A percentile compares a stretch with the other conserved stretches of the same genome.
Conservation (phyloP, 163 green algal species). For the Scenedesmus sp. region DNA sequence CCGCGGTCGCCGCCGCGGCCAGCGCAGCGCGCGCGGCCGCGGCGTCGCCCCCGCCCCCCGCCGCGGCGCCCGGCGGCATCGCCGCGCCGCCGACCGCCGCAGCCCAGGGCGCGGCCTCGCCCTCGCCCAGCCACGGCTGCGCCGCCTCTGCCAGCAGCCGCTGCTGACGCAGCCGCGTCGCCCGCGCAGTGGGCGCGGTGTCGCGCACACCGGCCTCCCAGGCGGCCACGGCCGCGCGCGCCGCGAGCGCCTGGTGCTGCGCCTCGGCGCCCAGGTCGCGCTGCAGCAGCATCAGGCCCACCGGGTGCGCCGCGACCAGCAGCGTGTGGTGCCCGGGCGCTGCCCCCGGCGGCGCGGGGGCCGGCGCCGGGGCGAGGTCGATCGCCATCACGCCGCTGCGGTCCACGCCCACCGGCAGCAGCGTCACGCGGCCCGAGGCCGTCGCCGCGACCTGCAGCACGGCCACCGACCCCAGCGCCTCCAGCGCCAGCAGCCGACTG, state of each 20-base stretch:
- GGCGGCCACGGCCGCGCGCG: background rate
- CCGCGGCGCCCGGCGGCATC: too few relatives aligned
- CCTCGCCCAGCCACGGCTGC: slow-evolving; percentile 18
- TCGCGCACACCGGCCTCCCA: slow-evolving; percentile 13
- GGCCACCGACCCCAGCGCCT: slow-evolving; percentile 18
- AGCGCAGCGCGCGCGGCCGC: too few relatives aligned
- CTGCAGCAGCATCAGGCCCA: slow-evolving; percentile 31
- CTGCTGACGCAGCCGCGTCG: too few relatives aligned
- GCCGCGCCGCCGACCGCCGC: too few relatives aligned
- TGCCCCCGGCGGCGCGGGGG: background rate
- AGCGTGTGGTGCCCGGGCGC: background rate
- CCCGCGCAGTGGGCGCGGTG: too few relatives aligned
- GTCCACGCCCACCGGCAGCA: slow-evolving; percentile 27
- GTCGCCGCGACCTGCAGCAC: background rate
- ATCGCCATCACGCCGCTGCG: slow-evolving; percentile 11
- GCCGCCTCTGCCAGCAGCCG: background rate
- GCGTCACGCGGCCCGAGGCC: background rate
- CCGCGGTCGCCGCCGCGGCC: too few relatives aligned
- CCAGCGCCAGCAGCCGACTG: slow-evolving; percentile 5
- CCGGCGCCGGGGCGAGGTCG: background rate
- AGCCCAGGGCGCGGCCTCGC: slow-evolving; percentile 36
- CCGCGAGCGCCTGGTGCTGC: background rate
- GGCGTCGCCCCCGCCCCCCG: too few relatives aligned
- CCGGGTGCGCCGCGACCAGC: slow-evolving; percentile 24
- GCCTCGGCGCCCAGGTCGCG: slow-evolving; percentile 12